Conservation (phyloP, 2,329 filamentous ascomycete species). For the Alternaria novae-zelandiae region DNA sequence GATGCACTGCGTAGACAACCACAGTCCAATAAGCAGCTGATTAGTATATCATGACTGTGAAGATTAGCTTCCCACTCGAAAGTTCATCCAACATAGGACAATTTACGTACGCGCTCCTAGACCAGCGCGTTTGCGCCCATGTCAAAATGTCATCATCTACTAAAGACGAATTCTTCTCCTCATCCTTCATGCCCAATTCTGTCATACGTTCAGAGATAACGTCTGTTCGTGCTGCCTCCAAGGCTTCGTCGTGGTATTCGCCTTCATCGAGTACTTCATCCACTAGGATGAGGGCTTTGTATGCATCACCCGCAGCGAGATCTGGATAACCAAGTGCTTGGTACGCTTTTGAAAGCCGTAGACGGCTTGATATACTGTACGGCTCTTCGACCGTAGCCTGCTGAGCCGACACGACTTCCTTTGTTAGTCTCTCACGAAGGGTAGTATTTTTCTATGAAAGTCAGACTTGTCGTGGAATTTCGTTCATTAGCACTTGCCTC, state of each 20-base stretch:
- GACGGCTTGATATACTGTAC: slow-evolving; percentile 49
- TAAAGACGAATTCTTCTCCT: neutral
- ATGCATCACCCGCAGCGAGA: slow-evolving; percentile 86
- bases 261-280: slow-evolving; percentile 81
- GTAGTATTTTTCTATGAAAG: neutral
- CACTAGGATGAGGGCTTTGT: slow-evolving; percentile 83
- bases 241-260: slow-evolving; percentile 77
- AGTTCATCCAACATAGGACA: neutral
- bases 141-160: slow-evolving; percentile 19
- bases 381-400: slow-evolving; percentile 32
- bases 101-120: slow-evolving; percentile 39
- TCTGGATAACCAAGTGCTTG: slow-evolving; percentile 83
- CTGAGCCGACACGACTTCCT: slow-evolving; percentile 34
- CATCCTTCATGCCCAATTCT: slow-evolving; percentile 3
- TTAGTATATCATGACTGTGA: slow-evolving; percentile 42
- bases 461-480: neutral
- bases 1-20: slow-evolving; percentile 73
- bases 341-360: slow-evolving; percentile 74
- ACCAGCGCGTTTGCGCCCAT: slow-evolving; percentile 33
- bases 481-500: slow-evolving; percentile 11
- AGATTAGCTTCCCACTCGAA: slow-evolving; percentile 11
- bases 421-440: slow-evolving; percentile 19
- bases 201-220: slow-evolving; percentile 18
- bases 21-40: slow-evolving; percentile 63
- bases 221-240: slow-evolving; percentile 57